phyloP scores from a whole-genome alignment of 83 land plant species.

The Picea abies region DNA sequence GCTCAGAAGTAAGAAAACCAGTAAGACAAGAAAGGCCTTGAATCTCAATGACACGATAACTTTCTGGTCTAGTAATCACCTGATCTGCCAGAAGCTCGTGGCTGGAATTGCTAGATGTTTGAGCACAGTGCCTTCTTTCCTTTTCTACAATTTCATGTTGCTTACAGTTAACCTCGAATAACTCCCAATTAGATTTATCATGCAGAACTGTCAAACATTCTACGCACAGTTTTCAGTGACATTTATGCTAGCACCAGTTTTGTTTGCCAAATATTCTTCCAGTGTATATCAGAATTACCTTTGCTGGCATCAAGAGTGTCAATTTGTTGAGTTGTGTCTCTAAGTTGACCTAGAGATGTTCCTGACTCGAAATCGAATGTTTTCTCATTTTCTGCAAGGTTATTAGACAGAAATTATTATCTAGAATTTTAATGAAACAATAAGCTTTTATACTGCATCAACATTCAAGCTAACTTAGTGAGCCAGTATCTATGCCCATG shows the following conservation, averaged over 20 bases:
- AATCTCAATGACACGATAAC: not conserved
- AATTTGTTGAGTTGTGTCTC: not conserved
- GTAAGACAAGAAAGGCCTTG: not conserved
- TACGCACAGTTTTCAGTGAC: not conserved
- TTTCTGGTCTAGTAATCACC: not conserved
- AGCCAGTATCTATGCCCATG: not conserved
- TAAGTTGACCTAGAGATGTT: not conserved
- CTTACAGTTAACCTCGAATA: not conserved
- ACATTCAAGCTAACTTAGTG: not conserved
- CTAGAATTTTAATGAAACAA: not conserved
- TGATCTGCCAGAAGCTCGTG: slow-evolving; percentile 7
- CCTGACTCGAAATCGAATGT: not conserved
- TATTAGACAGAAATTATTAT: not conserved
- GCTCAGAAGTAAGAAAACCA: not conserved
- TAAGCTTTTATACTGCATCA: not conserved
- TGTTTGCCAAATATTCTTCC: not conserved
- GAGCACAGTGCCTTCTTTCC: not conserved
- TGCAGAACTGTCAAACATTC: not conserved
- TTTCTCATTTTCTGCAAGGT: slow-evolving; percentile 1
- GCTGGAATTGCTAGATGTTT: slow-evolving; percentile 16
- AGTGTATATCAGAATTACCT: not conserved
- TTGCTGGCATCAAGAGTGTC: not conserved
- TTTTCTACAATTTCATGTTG: not conserved
- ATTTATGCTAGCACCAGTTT: not conserved
- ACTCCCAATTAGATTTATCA: not conserved